Conservation (phyloP, 2,329 filamentous ascomycete species). For the Cladosporium sp. region DNA sequence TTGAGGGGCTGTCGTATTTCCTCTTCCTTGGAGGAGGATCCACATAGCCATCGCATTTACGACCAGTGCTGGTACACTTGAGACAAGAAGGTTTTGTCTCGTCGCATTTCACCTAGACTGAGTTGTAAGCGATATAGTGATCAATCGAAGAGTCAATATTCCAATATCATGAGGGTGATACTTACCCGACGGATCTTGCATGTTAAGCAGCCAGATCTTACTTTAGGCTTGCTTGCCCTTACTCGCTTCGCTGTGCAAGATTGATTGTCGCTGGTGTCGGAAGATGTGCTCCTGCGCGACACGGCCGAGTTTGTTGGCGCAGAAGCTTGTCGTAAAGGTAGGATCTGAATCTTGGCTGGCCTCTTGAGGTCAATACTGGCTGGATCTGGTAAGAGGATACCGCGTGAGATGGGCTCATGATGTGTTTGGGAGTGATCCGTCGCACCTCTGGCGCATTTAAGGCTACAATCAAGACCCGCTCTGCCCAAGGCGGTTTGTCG, state of each 20-base stretch:
- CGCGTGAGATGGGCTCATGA: too few species aligned
- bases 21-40: background rate
- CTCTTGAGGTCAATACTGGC: background rate
- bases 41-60: slow-evolving; percentile 34
- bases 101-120: slow-evolving; percentile 29
- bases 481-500: too few species aligned
- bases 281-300: background rate
- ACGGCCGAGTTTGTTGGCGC: background rate
- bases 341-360: slow-evolving; percentile 6
- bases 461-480: too few species aligned
- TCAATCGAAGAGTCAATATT: too few species aligned
- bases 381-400: background rate
- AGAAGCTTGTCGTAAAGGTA: background rate
- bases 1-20: background rate
- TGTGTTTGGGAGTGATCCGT: too few species aligned
- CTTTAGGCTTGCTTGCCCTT: slow-evolving; percentile 4
- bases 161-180: too few species aligned
- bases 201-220: slow-evolving; percentile 9
- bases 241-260: background rate
- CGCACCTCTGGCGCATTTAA: too few species aligned
- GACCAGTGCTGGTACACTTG: slow-evolving; percentile 33
- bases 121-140: background rate
- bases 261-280: background rate
- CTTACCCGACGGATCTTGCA: slow-evolving; percentile 28
- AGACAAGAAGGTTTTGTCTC: slow-evolving; percentile 31